These are phyloP conservation scores for Geranium brycei DNA, from an alignment of 345 rosid genomes.

Conservation along the genomic window DNA sequence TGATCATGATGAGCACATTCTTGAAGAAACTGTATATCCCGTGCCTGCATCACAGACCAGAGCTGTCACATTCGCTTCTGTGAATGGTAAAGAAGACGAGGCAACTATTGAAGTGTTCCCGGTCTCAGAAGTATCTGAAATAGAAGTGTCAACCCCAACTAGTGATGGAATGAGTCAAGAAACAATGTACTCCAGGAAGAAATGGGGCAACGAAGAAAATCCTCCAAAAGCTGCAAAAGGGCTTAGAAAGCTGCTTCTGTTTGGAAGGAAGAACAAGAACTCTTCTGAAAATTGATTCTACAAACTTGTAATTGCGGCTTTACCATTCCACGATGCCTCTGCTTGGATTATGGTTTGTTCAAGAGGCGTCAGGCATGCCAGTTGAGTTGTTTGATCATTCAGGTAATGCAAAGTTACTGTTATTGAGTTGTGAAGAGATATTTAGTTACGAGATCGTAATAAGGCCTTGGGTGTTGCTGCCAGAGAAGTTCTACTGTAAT, in stretches of 20 bases:
- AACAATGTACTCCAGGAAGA: conserved; percentile 52
- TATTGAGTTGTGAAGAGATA: conserved; percentile 1
- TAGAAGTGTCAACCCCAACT: conserved; percentile 52
- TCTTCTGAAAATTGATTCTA: conserved; percentile 13
- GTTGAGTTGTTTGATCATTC: background rate
- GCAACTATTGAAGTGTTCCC: conserved; percentile 12
- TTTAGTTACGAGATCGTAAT: conserved; percentile 12
- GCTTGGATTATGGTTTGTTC: background rate
- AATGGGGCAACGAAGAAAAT: conserved; percentile 62
- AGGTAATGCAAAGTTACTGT: background rate
- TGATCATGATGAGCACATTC: conserved; percentile 11
- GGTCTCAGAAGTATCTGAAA: conserved; percentile 36
- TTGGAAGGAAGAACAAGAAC: conserved; percentile 44
- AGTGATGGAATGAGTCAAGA: conserved; percentile 30
- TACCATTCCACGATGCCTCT: conserved; percentile 6
- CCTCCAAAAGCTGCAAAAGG: conserved; percentile 75
- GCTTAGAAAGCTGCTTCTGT: conserved; percentile 75
- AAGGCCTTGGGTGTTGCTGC: conserved; percentile 27
- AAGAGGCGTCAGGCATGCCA: background rate
- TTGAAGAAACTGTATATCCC: conserved; percentile 19
- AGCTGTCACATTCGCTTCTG: conserved; percentile 22
- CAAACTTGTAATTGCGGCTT: conserved; percentile 2
- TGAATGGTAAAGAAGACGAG: conserved; percentile 17
- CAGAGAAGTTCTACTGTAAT: conserved; percentile 9
- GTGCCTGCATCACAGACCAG: conserved; percentile 24